Conservation (phyloP, 352 stramenopile species). For the Plasmopara halstedii region DNA sequence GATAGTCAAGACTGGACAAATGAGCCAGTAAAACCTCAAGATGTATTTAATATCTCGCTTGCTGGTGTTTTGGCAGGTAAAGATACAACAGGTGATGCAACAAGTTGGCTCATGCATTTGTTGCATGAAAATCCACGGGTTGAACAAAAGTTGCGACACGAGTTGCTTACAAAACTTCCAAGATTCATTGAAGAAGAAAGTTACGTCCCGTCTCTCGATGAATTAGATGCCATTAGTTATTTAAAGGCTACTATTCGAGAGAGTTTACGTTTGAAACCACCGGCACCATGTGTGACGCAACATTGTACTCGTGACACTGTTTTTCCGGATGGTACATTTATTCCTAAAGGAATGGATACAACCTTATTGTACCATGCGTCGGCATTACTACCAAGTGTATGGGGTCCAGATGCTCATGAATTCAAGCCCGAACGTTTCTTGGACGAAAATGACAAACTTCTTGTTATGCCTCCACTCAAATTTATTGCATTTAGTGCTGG, state of each 20-base stretch:
- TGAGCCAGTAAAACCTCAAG: slow-evolving; percentile 17
- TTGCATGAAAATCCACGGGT: slow-evolving; percentile 44
- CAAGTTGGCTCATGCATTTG: slow-evolving; percentile 55
- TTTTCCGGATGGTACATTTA: slow-evolving; percentile 40
- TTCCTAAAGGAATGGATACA: slow-evolving; percentile 30
- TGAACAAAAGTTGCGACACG: slow-evolving; percentile 19
- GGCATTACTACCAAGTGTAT: slow-evolving; percentile 27
- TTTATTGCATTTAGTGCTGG: slow-evolving; percentile 35
- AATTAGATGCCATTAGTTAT: slow-evolving; percentile 23
- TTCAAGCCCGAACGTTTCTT: slow-evolving; percentile 43
- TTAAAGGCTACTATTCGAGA: slow-evolving; percentile 39
- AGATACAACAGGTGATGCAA: slow-evolving; percentile 45
- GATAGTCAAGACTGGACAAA: slow-evolving; percentile 18
- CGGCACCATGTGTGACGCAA: slow-evolving; percentile 33
- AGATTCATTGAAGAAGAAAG: slow-evolving; percentile 12
- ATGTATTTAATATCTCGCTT: slow-evolving; percentile 57
- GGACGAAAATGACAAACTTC: slow-evolving; percentile 20
- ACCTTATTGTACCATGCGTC: slow-evolving; percentile 35
- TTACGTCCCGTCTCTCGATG: slow-evolving; percentile 30
- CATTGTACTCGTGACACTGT: slow-evolving; percentile 33
- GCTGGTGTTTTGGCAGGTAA: slow-evolving; percentile 55
- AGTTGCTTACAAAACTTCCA: slow-evolving; percentile 21
- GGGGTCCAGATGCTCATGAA: slow-evolving; percentile 30
- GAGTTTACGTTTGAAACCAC: slow-evolving; percentile 37
- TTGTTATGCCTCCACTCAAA: slow-evolving; percentile 21